Conservation (phyloP, 257 asterid genomes). For the Nemophila menziesii region DNA sequence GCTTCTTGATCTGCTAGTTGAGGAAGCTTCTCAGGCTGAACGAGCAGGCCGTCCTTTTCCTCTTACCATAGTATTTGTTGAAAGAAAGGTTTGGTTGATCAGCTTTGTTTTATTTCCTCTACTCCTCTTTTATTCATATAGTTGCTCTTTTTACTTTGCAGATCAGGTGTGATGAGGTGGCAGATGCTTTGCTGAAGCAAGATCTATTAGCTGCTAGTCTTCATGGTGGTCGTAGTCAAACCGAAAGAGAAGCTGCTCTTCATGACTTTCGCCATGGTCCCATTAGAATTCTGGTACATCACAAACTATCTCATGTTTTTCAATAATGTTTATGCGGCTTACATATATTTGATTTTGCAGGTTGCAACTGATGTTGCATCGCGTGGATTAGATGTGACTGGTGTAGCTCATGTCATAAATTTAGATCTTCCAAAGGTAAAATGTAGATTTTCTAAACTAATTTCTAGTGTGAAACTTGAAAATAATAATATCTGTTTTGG, state of each 20-base stretch:
- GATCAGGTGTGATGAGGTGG: conserved; percentile 88
- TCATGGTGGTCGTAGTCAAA: conserved; percentile 92
- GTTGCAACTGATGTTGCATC: conserved; percentile 97
- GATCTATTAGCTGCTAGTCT: conserved; percentile 75
- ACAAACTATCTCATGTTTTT: conserved; percentile 6
- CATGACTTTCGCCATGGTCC: conserved; percentile 72
- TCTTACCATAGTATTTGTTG: conserved; percentile 88
- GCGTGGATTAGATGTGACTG: conserved; percentile 83
- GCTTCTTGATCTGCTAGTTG: conserved; percentile 69
- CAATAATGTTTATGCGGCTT: background rate
- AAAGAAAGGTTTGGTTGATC: conserved; percentile 53
- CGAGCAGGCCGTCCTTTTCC: conserved; percentile 54
- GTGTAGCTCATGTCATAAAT: conserved; percentile 78
- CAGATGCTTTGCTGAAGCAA: conserved; percentile 70
- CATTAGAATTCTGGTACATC: conserved; percentile 51
- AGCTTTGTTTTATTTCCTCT: conserved; percentile 1
- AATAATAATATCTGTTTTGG: conserved; percentile 4
- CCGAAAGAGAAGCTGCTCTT: conserved; percentile 78
- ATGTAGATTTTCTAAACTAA: conserved; percentile 5
- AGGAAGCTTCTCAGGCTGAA: conserved; percentile 67
- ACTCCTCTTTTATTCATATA: background rate
- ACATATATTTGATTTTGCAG: conserved; percentile 21
- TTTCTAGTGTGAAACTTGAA: background rate
- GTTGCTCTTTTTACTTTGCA: conserved; percentile 11
- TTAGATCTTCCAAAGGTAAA: conserved; percentile 86